These are phyloP conservation scores for Dispira parvispora DNA, from an alignment of 192 early-diverging fungal species.

Conservation along the genomic window DNA sequence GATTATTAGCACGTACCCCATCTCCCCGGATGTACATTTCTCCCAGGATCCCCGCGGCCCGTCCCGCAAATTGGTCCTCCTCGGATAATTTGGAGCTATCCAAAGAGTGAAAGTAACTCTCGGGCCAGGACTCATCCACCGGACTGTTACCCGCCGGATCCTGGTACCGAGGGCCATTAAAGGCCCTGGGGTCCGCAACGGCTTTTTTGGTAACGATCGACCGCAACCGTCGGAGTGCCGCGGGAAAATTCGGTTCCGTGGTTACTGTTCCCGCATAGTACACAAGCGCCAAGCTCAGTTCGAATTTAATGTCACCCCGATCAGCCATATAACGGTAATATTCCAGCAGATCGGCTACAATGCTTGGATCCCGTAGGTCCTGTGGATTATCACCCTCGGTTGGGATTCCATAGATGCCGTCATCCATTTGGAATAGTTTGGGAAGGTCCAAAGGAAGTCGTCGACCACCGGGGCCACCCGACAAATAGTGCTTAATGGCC, in stretches of 20 bases:
- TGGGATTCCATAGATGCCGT: conserved; percentile 74
- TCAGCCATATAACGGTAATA: conserved; percentile 56
- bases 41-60: conserved; percentile 67
- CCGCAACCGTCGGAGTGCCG: conserved; percentile 17
- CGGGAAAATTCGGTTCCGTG: conserved; percentile 17
- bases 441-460: conserved; percentile 44
- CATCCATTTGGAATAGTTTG: conserved; percentile 55
- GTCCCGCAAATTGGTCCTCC: conserved; percentile 27
- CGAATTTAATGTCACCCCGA: conserved; percentile 36
- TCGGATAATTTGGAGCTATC: background rate
- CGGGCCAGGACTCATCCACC: conserved; percentile 2
- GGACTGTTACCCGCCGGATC: background rate
- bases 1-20: conserved; percentile 40
- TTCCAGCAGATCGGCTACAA: conserved; percentile 59
- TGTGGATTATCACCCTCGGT: conserved; percentile 32
- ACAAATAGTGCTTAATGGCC: conserved; percentile 42
- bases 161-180: background rate
- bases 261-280: conserved; percentile 60
- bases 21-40: conserved; percentile 87
- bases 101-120: background rate
- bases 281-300: conserved; percentile 57
- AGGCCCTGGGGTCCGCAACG: background rate
- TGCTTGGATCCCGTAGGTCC: conserved; percentile 25
- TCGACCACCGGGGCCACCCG: conserved; percentile 73
- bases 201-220: conserved; percentile 4